phyloP scores from a whole-genome alignment of 78 protist species.

The Capsaspora owczarzaki region DNA sequence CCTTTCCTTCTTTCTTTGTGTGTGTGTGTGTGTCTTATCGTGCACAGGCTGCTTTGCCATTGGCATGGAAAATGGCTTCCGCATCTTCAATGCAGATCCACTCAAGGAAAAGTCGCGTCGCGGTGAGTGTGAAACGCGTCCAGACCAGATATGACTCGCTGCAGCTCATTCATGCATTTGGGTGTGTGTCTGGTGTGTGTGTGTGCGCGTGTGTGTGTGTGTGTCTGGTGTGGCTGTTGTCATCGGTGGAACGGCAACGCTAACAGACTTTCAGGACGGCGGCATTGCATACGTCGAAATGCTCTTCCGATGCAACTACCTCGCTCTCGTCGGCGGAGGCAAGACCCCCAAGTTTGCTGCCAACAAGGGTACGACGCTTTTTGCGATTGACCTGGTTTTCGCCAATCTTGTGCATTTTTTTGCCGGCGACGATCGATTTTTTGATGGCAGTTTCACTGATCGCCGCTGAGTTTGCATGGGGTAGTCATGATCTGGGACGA shows the following conservation, averaged over 20 bases:
- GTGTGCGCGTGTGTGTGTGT: not conserved
- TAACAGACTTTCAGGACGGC: conserved; percentile 61
- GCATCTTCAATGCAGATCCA: conserved; percentile 85
- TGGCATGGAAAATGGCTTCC: conserved; percentile 84
- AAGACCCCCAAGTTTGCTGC: conserved; percentile 71
- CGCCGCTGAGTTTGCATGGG: too few species aligned
- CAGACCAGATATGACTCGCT: not conserved
- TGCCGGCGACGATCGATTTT: too few species aligned
- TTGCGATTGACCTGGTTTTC: too few species aligned
- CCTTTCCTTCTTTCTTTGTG: not conserved
- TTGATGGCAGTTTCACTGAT: too few species aligned
- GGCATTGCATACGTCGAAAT: conserved; percentile 92
- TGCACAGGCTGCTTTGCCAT: conserved; percentile 76
- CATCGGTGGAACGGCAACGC: not conserved
- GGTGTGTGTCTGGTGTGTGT: not conserved
- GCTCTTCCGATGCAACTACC: conserved; percentile 90
- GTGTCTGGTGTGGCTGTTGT: not conserved
- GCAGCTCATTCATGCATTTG: not conserved
- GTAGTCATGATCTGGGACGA: conserved; percentile 95
- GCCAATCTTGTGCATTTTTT: too few species aligned
- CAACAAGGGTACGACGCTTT: conserved; percentile 43
- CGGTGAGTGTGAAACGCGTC: conserved; percentile 29
- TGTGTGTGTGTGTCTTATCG: not conserved
- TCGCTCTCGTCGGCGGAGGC: conserved; percentile 97
- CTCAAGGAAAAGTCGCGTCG: conserved; percentile 75